Evolutionary conservation across 768 basidiomycete genomes (phyloP), one percentile per base, ranked within the genome.

Genomic region (Ramaria sp.): DNA sequence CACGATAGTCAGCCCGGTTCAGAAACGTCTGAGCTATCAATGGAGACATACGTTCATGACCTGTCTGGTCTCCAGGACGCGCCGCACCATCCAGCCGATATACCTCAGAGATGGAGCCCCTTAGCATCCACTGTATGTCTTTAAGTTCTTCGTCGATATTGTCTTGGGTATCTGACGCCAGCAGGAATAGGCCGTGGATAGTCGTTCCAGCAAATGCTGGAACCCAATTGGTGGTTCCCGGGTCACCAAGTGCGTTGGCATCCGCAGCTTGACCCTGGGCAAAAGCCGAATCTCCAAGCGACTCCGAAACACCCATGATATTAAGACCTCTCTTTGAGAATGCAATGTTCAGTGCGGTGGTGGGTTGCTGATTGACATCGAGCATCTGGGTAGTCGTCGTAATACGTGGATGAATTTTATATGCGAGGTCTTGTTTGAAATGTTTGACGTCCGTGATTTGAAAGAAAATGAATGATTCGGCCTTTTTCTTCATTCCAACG

Each of bases 401-500:
- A 61, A 82, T 70, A 20, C 69, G 62, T 4, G 77, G 71, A 8
- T 70, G 60, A 48, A 80, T 67, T 12, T 68, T 55, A 12, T 41
- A 53, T 18, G 49, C 45, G 27, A 79, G 66, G 36, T 73, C 69
- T 20, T 61, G 59, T 59, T 72, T 71, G 69, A 82, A 82, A 28
- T 61, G 61, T 2, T 58, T 57, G 48, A 63, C 69, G 59, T 81
- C 56, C 48, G 64, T 63, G 61, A 82, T 73, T 51, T 71, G 63
- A 70, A 79, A 80, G 65, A 82, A 78, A 52, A 73, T 65, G 60
- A 74, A 78, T 7, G 66, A 65, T 58, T 80, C 71, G 5, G 69
- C 70, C 66, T 74, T 76, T 72, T 82, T 82, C 6, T 73, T 76
- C 38, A 82, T 71, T 16, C 79, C 79, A 41, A 70, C 69, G 59